Conservation (phyloP, 495 filamentous ascomycete genomes). For the Podospora fimiseda region DNA sequence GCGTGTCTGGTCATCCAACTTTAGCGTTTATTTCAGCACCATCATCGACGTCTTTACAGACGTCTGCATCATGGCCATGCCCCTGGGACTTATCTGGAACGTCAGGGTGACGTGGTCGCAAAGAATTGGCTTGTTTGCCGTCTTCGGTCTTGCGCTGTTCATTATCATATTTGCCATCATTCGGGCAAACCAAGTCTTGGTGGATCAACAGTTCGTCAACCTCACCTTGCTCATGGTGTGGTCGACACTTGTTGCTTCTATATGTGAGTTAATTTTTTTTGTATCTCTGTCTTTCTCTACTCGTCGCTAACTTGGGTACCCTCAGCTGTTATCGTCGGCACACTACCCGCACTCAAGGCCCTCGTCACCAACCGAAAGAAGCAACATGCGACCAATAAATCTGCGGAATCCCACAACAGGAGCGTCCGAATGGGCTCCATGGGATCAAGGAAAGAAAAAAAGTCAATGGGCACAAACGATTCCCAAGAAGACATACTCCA, state of each 20-base stretch:
- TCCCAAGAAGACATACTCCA: constrained; percentile 15
- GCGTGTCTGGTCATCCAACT: constrained; percentile 29
- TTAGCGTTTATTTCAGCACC: constrained; percentile 41
- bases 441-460: constrained; percentile 4
- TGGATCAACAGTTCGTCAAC: constrained; percentile 28
- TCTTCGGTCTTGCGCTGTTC: constrained; percentile 46
- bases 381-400: neutral
- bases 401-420: neutral
- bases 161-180: constrained; percentile 48
- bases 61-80: constrained; percentile 45
- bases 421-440: constrained; percentile 13
- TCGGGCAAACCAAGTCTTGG: constrained; percentile 36
- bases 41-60: constrained; percentile 40
- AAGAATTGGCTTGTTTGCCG: constrained; percentile 40
- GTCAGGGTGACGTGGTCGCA: constrained; percentile 39
- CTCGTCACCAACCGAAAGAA: constrained; percentile 35
- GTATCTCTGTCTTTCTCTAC: neutral
- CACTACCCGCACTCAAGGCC: constrained; percentile 42
- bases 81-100: constrained; percentile 44
- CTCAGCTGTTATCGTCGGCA: constrained; percentile 43
- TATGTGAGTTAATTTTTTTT: constrained; percentile 21
- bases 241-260: constrained; percentile 29
- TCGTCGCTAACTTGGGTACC: neutral
- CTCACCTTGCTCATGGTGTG: constrained; percentile 29
- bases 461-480: constrained; percentile 1